Evolutionary conservation across 1,284 basidiomycete genomes (phyloP), one percentile per base, ranked within the genome.

Genomic region (Xerocomus nothofagi): DNA sequence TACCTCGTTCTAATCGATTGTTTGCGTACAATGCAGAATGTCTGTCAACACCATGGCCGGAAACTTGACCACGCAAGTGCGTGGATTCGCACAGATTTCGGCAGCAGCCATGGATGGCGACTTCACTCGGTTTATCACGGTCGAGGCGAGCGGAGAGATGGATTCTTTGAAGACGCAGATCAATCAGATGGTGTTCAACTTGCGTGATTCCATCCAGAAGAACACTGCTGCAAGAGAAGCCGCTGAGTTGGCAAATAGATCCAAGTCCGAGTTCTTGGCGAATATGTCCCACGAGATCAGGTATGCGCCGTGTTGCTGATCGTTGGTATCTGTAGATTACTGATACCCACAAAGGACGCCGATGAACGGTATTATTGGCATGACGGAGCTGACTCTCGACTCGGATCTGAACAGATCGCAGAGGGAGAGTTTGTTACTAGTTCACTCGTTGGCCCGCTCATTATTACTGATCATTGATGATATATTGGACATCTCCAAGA

Each of bases 361-460:
- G 0, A 98, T 98, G 95, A 98, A 98, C 68, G 94, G 96, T 65
- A 99, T 99, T 72, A 99, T 99, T 59, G 96, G 93, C 17, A 97
- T 99, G 94, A 99, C 97, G 42, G 95, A 98, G 71, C 76, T 99
- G 58, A 98, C 96, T 15, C 82, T 99, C 39, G 96, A 99, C 69
- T 91, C 89, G 47, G 91, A 95, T 64, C 71, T 96, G 50, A 93
- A 92, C 56, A 73, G 92, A 57, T 88, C 86, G 38, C 93, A 95
- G 71, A 78, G 96, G 52, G 97, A 99, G 75, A 98, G 95, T 69
- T 77, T 99, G 71, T 80, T 98, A 61, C 85, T 98, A 33, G 97
- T 99, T 4, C 95, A 98, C 65, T 94, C 90, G 58, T 77, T 99
- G 66, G 97, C 97, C 1, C 82, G 92, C 53, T 96, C 93, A 24